A percentile compares a stretch with the other conserved stretches of the same genome.
These are phyloP conservation scores for Urtica urens DNA, from an alignment of 306 rosid genomes.

Conservation along the genomic window DNA sequence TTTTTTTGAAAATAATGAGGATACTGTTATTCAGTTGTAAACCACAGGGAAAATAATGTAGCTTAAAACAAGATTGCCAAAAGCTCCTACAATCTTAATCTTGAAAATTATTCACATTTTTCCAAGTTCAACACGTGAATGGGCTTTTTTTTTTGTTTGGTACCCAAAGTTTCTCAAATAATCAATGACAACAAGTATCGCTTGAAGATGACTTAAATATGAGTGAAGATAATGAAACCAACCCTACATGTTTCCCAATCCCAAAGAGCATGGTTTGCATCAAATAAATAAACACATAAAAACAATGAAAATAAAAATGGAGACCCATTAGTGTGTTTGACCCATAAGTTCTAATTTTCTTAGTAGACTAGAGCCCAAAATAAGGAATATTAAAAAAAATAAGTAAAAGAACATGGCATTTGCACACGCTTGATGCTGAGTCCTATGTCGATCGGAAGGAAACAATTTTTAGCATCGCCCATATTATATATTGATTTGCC, in stretches of 20 bases:
- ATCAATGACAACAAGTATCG: background rate
- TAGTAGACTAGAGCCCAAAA: slow-evolving; percentile 20
- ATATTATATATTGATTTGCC: slow-evolving; percentile 19
- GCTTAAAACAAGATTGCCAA: too few relatives aligned
- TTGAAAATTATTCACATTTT: too few relatives aligned
- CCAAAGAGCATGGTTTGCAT: slow-evolving; percentile 10
- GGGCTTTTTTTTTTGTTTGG: background rate
- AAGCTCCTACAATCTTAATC: too few relatives aligned
- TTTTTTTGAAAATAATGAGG: too few relatives aligned
- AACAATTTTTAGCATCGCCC: too few relatives aligned
- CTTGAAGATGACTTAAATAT: background rate
- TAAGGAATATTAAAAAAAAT: background rate
- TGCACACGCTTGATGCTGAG: slow-evolving; percentile 14
- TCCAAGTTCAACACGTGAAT: background rate
- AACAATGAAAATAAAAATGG: slow-evolving; percentile 1
- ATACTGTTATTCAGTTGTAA: too few relatives aligned
- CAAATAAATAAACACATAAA: background rate
- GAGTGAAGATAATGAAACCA: background rate
- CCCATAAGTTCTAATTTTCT: slow-evolving; percentile 32
- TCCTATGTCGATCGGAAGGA: slow-evolving; percentile 19
- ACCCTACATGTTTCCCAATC: slow-evolving; percentile 24
- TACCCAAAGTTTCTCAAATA: slow-evolving; percentile 5
- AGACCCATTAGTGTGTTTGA: slow-evolving; percentile 25
- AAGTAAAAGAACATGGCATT: slow-evolving; percentile 14
- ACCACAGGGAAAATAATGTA: too few relatives aligned